Conservation (phyloP, 306 rosid genomes). For the Hippophae rhamnoides region DNA sequence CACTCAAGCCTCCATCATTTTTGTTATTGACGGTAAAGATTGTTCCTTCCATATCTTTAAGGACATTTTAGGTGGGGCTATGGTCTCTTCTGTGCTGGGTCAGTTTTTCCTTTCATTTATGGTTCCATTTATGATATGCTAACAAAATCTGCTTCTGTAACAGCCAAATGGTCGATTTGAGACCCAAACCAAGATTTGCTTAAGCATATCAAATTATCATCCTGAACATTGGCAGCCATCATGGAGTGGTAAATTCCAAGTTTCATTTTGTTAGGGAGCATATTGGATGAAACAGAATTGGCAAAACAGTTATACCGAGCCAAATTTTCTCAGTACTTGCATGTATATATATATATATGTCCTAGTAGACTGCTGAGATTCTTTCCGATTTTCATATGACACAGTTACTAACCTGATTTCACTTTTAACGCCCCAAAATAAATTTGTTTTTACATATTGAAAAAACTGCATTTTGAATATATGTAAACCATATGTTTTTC, state of each 20-base stretch:
- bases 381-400: too few relatives aligned
- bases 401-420: too few relatives aligned
- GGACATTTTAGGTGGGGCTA: neutral
- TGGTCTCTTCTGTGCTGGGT: neutral
- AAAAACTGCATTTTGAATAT: too few relatives aligned
- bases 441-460: too few relatives aligned
- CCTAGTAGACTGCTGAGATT: too few relatives aligned
- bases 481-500: too few relatives aligned
- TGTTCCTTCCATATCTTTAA: neutral
- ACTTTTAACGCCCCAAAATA: too few relatives aligned
- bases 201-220: conserved; percentile 94
- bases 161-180: conserved; percentile 97
- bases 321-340: too few relatives aligned
- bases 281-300: neutral
- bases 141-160: conserved; percentile 15
- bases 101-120: neutral
- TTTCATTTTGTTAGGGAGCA: neutral
- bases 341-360: too few relatives aligned
- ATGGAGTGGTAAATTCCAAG: conserved; percentile 64
- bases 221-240: conserved; percentile 99
- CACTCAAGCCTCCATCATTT: conserved; percentile 88
- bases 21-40: conserved; percentile 66
- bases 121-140: conserved; percentile 10
- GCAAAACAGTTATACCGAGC: too few relatives aligned
- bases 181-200: conserved; percentile 92